These are phyloP conservation scores for Entomortierella lignicola DNA, from an alignment of 192 early-diverging fungal genomes.

Conservation along the genomic window DNA sequence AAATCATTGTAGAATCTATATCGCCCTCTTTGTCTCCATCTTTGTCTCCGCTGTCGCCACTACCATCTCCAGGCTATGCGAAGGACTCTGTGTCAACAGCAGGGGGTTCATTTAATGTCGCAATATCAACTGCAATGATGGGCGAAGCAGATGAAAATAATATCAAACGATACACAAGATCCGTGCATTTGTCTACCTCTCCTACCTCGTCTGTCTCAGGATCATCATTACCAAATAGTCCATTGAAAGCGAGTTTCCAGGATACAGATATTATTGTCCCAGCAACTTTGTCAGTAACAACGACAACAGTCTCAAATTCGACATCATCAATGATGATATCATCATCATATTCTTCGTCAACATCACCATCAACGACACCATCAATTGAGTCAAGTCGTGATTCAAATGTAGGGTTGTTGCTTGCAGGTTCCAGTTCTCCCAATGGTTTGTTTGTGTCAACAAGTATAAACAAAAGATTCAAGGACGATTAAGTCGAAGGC, in stretches of 20 bases:
- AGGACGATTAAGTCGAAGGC: constrained; percentile 6
- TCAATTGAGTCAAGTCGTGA: neutral
- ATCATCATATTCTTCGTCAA: no score
- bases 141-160: constrained; percentile 3
- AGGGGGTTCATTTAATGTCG: neutral
- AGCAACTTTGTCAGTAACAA: neutral
- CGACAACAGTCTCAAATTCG: neutral
- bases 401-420: neutral
- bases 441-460: neutral
- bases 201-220: neutral
- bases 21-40: no score
- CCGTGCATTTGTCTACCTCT: neutral
- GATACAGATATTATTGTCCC: neutral
- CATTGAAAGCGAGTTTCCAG: neutral
- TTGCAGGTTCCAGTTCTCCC: neutral
- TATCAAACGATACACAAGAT: neutral
- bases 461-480: neutral
- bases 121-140: neutral
- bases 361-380: neutral
- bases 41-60: no score
- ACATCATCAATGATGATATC: no score
- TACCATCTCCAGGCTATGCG: no score
- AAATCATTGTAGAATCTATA: no score
- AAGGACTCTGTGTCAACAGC: neutral
- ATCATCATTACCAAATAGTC: neutral